Evolutionary conservation across 345 rosid genomes (phyloP), one percentile per base, ranked within the genome.

Genomic region (Streptanthus diversifolius): DNA sequence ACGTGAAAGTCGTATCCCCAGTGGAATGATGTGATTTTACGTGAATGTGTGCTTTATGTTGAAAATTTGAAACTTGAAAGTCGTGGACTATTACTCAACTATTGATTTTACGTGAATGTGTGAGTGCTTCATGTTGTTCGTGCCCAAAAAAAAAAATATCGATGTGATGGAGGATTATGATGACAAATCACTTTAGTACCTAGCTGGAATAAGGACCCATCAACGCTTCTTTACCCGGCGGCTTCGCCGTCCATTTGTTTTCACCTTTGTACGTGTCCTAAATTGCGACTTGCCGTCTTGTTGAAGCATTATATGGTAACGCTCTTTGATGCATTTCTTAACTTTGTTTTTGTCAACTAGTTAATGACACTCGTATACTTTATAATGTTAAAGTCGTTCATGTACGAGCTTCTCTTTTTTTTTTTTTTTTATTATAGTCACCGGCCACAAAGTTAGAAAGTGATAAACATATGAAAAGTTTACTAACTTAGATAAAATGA

Each of bases 1-100:
- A 60, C 35, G n/a, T 45, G 10, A 35, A 45, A 70, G 65, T 59
- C 39, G 14, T 61, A 25, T 25, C 22, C 5, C 17, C 36, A 44
- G 6, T 60, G 22, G 14, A 22, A 70, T 58, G 66, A 70, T 71
- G 68, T 71, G 68, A 49, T 49, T 47, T 49, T 49, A 49, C 29
- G 54, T 49, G 54, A 49, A 10, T 21, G 5, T 10, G 54, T 49
- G 54, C 54, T 49, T 49, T 21, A 49, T 48, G 53, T 48, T 48
- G 53, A 48, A 48, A 19, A 9, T 9, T 4, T 49, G 7, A 11
- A 49, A 21, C 24, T 1, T 21, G 54, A 49, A 49, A 49, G 54
- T 49, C 29, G 29, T 48, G 53, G 27, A 49, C 8, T 44, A 44
- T 4, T 10, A 48, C 54, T 48, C 54, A 10, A 48, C 54, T 27